Evolutionary conservation across 345 rosid genomes (phyloP).

Genomic region (Schrenkiella parvula): DNA sequence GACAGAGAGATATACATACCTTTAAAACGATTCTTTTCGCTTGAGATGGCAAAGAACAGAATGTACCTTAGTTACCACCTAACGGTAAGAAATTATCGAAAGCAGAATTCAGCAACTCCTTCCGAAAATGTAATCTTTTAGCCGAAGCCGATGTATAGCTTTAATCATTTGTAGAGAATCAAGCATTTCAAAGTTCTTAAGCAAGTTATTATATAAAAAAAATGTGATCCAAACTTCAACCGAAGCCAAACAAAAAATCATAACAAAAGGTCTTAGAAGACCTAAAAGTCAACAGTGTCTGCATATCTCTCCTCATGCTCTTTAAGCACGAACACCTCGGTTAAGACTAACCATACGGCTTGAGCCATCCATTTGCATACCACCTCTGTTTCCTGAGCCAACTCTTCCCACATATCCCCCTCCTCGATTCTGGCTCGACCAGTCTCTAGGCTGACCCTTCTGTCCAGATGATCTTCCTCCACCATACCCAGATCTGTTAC

Average conservation of each 20-base stretch:
- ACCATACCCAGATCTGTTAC: conserved; percentile 30
- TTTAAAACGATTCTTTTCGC: too few species aligned
- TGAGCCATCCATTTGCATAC: conserved; percentile 32
- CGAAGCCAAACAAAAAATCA: neutral
- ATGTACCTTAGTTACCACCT: too few species aligned
- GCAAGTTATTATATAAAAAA: neutral
- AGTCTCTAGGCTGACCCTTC: conserved; percentile 15
- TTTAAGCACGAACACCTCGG: conserved; percentile 20
- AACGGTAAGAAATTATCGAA: too few species aligned
- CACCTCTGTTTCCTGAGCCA: conserved; percentile 30
- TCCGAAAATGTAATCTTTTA: too few species aligned
- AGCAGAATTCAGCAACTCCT: too few species aligned
- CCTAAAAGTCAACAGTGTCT: neutral
- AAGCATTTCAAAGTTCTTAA: neutral
- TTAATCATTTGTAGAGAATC: neutral
- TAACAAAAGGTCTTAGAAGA: conserved; percentile 7
- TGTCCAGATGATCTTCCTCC: conserved; percentile 30
- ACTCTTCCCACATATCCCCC: conserved; percentile 30
- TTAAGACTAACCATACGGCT: conserved; percentile 38
- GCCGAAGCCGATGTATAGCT: too few species aligned
- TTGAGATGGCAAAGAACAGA: too few species aligned
- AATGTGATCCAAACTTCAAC: neutral
- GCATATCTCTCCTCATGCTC: neutral
- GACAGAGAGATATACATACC: too few species aligned
- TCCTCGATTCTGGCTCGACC: conserved; percentile 34